phyloP scores from a whole-genome alignment of 129 eudicot species.

The Glebionis coronaria region DNA sequence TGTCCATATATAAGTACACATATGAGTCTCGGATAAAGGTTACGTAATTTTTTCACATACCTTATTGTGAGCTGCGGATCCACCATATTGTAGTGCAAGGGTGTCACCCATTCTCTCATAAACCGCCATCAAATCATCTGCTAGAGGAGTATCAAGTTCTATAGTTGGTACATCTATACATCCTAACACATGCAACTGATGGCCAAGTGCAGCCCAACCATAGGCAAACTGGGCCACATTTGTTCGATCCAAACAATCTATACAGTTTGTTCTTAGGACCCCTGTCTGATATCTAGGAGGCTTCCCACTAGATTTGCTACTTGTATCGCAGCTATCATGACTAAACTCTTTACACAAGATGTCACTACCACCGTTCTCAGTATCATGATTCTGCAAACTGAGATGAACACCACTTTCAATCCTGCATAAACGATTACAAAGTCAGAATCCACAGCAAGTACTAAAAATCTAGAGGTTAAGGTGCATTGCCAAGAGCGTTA shows the following conservation, averaged over 20 bases:
- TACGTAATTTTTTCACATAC: constrained; percentile 32
- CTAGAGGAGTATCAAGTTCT: constrained; percentile 67
- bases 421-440: constrained; percentile 37
- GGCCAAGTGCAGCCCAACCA: constrained; percentile 94
- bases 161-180: constrained; percentile 42
- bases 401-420: constrained; percentile 33
- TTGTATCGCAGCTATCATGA: constrained; percentile 17
- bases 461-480: background rate
- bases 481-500: constrained; percentile 3
- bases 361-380: constrained; percentile 4
- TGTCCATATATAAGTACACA: constrained; percentile 6
- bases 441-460: constrained; percentile 8
- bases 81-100: constrained; percentile 92
- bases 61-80: constrained; percentile 99
- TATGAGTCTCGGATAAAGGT: background rate
- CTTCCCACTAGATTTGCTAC: constrained; percentile 30
- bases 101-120: constrained; percentile 98
- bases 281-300: constrained; percentile 70
- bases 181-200: constrained; percentile 85
- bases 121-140: constrained; percentile 65
- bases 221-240: constrained; percentile 94
- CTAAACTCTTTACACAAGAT: constrained; percentile 13
- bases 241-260: constrained; percentile 97
- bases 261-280: constrained; percentile 90
- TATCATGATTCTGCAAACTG: constrained; percentile 25